Conservation (phyloP, 805 yeast species). For the Candida pseudofarinosa region DNA sequence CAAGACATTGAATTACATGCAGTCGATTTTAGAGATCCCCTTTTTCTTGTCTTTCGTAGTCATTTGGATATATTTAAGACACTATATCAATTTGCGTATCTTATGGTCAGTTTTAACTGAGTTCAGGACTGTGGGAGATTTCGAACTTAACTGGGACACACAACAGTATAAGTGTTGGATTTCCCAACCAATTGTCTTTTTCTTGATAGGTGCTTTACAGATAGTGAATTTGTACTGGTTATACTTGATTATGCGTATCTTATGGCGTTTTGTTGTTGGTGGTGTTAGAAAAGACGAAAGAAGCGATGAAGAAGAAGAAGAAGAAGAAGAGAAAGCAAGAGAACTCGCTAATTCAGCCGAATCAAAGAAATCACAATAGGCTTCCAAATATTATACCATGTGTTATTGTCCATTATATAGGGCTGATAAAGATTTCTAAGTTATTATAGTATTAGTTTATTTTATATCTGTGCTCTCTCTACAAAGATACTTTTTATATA, state of each 20-base stretch:
- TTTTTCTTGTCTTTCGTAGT: constrained; percentile 64
- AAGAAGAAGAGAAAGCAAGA: constrained; percentile 2
- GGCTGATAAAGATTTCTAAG: no score
- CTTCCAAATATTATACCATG: no score
- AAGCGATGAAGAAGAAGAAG: constrained; percentile 77
- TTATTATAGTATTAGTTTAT: no score
- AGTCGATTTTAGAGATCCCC: constrained; percentile 58
- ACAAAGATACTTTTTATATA: no score
- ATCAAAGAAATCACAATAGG: constrained; percentile 14
- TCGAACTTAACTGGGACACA: constrained; percentile 73
- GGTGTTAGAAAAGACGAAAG: constrained; percentile 76
- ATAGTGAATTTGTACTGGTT: constrained; percentile 88
- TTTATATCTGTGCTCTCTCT: no score
- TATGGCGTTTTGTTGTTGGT: constrained; percentile 56
- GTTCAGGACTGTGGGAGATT: constrained; percentile 81
- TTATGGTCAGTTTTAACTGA: constrained; percentile 84
- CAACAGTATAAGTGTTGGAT: constrained; percentile 97
- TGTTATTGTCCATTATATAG: no score
- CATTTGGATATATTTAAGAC: constrained; percentile 88
- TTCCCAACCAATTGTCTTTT: constrained; percentile 85
- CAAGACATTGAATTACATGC: constrained; percentile 82
- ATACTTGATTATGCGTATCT: constrained; percentile 71
- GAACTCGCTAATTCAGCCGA: constrained; percentile 9
- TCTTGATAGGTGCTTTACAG: constrained; percentile 74
- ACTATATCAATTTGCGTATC: constrained; percentile 73